A percentile compares a stretch with the other conserved stretches of the same genome.
phyloP scores from a whole-genome alignment of 2,329 filamentous ascomycete genomes.

The Pseudocercospora fuligena region DNA sequence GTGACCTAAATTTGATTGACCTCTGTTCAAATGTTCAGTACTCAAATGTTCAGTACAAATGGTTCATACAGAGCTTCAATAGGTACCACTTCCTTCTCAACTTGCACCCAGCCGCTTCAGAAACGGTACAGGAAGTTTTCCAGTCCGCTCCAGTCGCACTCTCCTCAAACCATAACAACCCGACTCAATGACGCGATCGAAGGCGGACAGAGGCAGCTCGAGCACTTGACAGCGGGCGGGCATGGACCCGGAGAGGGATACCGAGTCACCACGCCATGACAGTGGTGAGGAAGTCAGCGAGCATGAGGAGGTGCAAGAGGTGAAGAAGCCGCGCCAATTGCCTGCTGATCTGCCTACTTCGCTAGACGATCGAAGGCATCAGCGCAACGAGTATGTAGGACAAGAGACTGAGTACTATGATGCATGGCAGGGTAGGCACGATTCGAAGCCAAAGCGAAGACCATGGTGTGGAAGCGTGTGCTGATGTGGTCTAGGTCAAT shows the following conservation, averaged over 20 bases:
- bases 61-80: background rate
- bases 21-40: background rate
- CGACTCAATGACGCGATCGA: constrained; percentile 13
- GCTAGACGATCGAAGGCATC: constrained; percentile 80
- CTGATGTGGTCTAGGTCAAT: constrained; percentile 69
- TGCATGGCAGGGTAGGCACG: constrained; percentile 86
- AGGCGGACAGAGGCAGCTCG: constrained; percentile 16
- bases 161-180: background rate
- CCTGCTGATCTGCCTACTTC: constrained; percentile 88
- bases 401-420: constrained; percentile 97
- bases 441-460: constrained; percentile 21
- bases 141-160: too few relatives aligned
- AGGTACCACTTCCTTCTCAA: background rate
- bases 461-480: background rate
- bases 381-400: constrained; percentile 61
- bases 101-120: background rate
- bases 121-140: background rate
- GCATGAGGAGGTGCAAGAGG: constrained; percentile 30
- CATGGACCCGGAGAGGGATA: constrained; percentile 26
- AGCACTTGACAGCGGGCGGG: constrained; percentile 7
- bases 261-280: constrained; percentile 15
- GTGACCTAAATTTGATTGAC: background rate
- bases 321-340: constrained; percentile 56
- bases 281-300: constrained; percentile 20
- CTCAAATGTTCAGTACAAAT: too few relatives aligned